Evolutionary conservation across 805 yeast genomes (phyloP).

Genomic region (Yamadazyma sp.): DNA sequence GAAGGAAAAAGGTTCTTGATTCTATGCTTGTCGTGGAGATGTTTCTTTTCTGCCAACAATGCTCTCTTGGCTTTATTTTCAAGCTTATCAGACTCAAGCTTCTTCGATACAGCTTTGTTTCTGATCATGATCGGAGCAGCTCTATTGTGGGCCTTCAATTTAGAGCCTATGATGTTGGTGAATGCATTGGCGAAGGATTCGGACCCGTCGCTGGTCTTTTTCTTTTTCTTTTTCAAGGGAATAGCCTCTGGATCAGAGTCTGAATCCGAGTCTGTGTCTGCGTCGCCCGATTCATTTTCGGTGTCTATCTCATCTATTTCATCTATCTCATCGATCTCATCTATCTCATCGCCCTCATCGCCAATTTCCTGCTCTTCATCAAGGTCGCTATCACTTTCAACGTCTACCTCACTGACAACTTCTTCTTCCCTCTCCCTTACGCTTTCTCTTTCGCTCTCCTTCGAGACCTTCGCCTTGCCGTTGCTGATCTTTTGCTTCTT

Average conservation of each 20-base stretch:
- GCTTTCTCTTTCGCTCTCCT: not conserved
- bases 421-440: not conserved
- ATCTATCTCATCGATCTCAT: constrained; percentile 1
- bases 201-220: constrained; percentile 66
- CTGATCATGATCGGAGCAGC: constrained; percentile 89
- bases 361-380: constrained; percentile 17
- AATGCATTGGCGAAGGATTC: constrained; percentile 79
- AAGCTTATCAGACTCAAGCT: constrained; percentile 75
- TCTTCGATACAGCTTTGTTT: constrained; percentile 65
- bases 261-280: constrained; percentile 11
- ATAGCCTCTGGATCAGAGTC: constrained; percentile 33
- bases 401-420: constrained; percentile 1
- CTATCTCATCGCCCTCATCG: constrained; percentile 2
- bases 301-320: constrained; percentile 5
- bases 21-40: constrained; percentile 63
- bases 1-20: constrained; percentile 65
- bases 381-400: constrained; percentile 4
- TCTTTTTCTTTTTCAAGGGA: constrained; percentile 51
- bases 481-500: constrained; percentile 4
- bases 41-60: constrained; percentile 68
- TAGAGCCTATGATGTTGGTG: constrained; percentile 78
- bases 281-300: constrained; percentile 8
- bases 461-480: not conserved
- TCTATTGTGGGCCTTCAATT: constrained; percentile 84
- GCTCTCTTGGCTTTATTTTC: constrained; percentile 81